Evolutionary conservation across 1,284 basidiomycete genomes (phyloP), one percentile per base, ranked within the genome.

Genomic region (Bjerkandera adusta): DNA sequence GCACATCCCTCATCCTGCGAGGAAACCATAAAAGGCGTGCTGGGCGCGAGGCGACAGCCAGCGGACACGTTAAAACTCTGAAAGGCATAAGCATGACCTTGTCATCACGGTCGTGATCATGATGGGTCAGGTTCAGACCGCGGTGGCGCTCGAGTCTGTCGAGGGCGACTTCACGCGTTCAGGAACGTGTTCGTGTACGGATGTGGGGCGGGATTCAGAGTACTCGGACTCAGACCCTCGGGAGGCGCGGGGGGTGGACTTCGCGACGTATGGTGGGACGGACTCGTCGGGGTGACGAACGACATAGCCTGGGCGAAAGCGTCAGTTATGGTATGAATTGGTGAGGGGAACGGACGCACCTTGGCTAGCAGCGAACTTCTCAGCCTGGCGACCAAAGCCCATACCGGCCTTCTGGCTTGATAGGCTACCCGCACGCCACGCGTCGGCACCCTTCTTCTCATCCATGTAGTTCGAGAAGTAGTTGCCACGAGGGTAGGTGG

Each of bases 351-450:
- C 5, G 22, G 10, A 55, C 63, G 46, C 53, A 70, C 83, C 85
- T 59, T 74, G 76, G 33, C 80, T 62, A 5, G 71, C 79, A 7
- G 85, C 86, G n/a, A 71, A 72, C 66, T 83, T 87, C 68, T 89
- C 84, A 11, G 76, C 86, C 62, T 89, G 82, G 43, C 81, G 72
- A 16, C 89, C 89, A 51, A 91, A 92, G 2, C 89, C 88, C 60
- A 78, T 79, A 1, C 81, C 80, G 51, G 67, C 57, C 57, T 71
- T 76, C 43, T 56, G 52, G 47, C 59, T 55, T 25, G 51, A 42
- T 43, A 65, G 62, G 40, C 56, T 60, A 37, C 48, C 56, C 2
- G 58, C 57, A 41, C 62, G 62, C 48, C 37, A 56, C 50, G 64
- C 53, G 20, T 59, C 62, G 49, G 60, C 59, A 46, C 58, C 52